Evolutionary conservation across 768 basidiomycete species (phyloP).

Genomic region (Tulasnella sp.): DNA sequence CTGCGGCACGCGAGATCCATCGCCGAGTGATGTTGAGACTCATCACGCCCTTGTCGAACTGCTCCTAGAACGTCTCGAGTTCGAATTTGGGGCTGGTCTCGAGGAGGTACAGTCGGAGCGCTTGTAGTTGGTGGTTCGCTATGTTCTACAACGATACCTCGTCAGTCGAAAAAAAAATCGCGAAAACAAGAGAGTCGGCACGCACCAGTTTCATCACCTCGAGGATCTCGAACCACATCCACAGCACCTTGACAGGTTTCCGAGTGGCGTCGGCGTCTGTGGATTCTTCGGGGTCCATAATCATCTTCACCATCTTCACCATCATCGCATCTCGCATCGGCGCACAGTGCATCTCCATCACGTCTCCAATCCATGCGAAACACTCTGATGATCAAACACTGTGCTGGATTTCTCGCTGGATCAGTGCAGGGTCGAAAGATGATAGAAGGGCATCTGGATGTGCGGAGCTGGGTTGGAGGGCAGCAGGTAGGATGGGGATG

Average conservation of each 20-base stretch:
- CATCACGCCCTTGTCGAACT: slow-evolving; percentile 21
- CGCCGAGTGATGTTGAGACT: slow-evolving; percentile 40
- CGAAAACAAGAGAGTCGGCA: slow-evolving; percentile 21
- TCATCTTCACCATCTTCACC: slow-evolving; percentile 67
- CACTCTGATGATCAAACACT: slow-evolving; percentile 61
- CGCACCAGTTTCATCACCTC: slow-evolving; percentile 92
- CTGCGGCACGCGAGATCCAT: slow-evolving; percentile 40
- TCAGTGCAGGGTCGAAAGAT: slow-evolving; percentile 68
- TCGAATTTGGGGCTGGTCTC: slow-evolving; percentile 70
- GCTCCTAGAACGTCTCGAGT: slow-evolving; percentile 57
- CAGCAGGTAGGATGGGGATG: not conserved
- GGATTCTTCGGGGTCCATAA: slow-evolving; percentile 27
- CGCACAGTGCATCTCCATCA: slow-evolving; percentile 81
- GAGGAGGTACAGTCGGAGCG: slow-evolving; percentile 77
- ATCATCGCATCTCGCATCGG: slow-evolving; percentile 82
- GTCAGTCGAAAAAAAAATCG: slow-evolving; percentile 1
- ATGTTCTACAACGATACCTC: slow-evolving; percentile 56
- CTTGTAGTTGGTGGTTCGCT: slow-evolving; percentile 89
- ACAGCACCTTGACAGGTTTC: slow-evolving; percentile 59
- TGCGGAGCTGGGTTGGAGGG: not conserved
- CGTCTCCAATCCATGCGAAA: slow-evolving; percentile 71
- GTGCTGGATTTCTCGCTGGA: slow-evolving; percentile 68
- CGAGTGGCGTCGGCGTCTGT: slow-evolving; percentile 41
- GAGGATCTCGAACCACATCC: slow-evolving; percentile 77
- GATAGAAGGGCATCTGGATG: slow-evolving; percentile 42